Base-by-base conservation (phyloP, 306 rosid genomes). In the Herpetospermum pedunculosum region DNA sequence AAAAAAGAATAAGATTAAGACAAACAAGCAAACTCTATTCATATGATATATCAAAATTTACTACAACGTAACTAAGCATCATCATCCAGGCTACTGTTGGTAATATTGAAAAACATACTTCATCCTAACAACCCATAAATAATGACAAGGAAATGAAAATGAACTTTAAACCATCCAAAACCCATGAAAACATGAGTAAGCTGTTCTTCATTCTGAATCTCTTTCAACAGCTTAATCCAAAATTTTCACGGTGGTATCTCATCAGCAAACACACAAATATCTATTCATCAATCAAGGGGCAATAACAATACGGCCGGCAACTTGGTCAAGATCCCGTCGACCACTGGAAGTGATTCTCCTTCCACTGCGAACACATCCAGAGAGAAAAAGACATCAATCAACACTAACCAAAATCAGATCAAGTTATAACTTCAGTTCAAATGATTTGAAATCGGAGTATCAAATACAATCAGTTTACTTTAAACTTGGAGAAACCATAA, bases 301-400 rank as follows among this genome's bases (percentile, higher is more conserved):
- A 63, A 86, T 79, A 26, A 82, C 86, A 28, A 86, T 86, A n/a
- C 88, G 65, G 16, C 90, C 90, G 18, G 90, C 88, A 80, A 86
- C 90, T 81, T 86, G 90, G 58, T 86, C 90, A 21, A 86, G 90
- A 60, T 86, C 90, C 47, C 90, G 80, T 65, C 76, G 86, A 3
- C 90, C 90, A 0, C 28, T 76, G 2, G 90, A 81, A 2, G 90
- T 86, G 80, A 86, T 86, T 80, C 25, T 86, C 76, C 90, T 81
- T 8, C 90, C 90, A 14, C 90, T 86, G 83, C 53, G 70, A 55
- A 52, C 18, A 8, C 53, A 63, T 35, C 34, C 30, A 0, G 26
- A 48, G 47, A 63, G 18, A 63, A 38, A 12, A 19, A n/a, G 13
- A 38, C 28, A 64, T 37, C 32, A 12, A 63, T 63, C 69, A 32